Percentiles rank a stretch among this genome's conserved stretches.
Evolutionary conservation across 352 stramenopile species (phyloP).

Genomic region (Phytopythium cucurbitacearum): DNA sequence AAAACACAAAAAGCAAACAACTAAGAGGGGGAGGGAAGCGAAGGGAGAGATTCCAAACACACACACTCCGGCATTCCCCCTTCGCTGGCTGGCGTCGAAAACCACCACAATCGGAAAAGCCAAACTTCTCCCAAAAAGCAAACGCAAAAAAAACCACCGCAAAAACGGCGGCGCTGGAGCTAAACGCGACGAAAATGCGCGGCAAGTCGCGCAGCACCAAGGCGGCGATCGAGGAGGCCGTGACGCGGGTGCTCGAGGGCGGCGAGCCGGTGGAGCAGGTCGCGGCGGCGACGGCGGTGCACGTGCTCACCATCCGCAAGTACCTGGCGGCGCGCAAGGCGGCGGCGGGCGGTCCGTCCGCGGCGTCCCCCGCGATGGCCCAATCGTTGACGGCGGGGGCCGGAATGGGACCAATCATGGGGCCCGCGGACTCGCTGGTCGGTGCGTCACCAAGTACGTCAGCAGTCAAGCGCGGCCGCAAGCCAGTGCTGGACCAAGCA

Average conservation of each 20-base stretch:
- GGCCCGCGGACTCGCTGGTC: too few species aligned
- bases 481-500: constrained; percentile 4
- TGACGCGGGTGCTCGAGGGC: constrained; percentile 6
- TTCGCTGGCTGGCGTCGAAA: not conserved
- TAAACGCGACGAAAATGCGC: not conserved
- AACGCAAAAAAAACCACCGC: constrained; percentile 1
- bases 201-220: constrained; percentile 9
- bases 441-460: too few species aligned
- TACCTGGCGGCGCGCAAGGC: constrained; percentile 4
- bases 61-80: too few species aligned
- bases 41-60: too few species aligned
- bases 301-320: constrained; percentile 7
- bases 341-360: not conserved
- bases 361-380: not conserved
- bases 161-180: not conserved
- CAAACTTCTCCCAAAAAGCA: not conserved
- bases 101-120: not conserved
- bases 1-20: too few species aligned
- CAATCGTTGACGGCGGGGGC: not conserved
- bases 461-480: constrained; percentile 2
- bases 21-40: too few species aligned
- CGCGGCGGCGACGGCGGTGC: constrained; percentile 2
- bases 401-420: too few species aligned
- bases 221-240: constrained; percentile 7
- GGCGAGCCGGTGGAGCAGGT: constrained; percentile 5